These are phyloP conservation scores for Pachysandra terminalis DNA, from an alignment of 164 flowering plant genomes.

Conservation along the genomic window DNA sequence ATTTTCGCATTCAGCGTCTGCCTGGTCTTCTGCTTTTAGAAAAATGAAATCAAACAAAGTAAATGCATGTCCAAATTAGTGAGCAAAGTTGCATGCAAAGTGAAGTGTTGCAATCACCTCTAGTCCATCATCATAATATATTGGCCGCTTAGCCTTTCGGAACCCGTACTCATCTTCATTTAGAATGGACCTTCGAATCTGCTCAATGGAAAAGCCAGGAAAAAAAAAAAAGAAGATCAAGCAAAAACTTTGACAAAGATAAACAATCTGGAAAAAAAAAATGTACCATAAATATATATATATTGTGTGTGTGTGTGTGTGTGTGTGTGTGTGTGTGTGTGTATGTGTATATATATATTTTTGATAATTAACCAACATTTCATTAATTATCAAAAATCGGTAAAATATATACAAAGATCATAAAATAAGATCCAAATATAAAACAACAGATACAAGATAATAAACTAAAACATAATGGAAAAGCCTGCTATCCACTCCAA, in stretches of 20 bases:
- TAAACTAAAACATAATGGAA: too few relatives aligned
- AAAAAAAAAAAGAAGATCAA: conserved; percentile 5
- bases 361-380: too few relatives aligned
- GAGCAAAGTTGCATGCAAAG: conserved; percentile 4
- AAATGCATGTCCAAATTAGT: background rate
- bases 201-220: background rate
- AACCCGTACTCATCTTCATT: conserved; percentile 93
- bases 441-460: too few relatives aligned
- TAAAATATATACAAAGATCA: too few relatives aligned
- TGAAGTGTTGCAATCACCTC: conserved; percentile 45
- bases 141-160: conserved; percentile 61
- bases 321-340: too few relatives aligned
- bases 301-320: too few relatives aligned
- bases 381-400: too few relatives aligned
- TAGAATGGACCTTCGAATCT: conserved; percentile 83
- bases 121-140: conserved; percentile 83
- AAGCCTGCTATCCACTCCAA: too few relatives aligned
- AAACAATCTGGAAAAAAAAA: background rate
- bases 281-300: too few relatives aligned
- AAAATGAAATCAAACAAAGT: background rate
- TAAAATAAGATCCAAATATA: too few relatives aligned
- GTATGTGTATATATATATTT: too few relatives aligned
- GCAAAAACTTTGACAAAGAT: background rate
- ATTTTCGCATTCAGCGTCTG: conserved; percentile 72
- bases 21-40: conserved; percentile 63